A percentile compares a stretch with the other conserved stretches of the same genome.
phyloP scores from a whole-genome alignment of 495 filamentous ascomycete species.

The Haplographium delicatum region DNA sequence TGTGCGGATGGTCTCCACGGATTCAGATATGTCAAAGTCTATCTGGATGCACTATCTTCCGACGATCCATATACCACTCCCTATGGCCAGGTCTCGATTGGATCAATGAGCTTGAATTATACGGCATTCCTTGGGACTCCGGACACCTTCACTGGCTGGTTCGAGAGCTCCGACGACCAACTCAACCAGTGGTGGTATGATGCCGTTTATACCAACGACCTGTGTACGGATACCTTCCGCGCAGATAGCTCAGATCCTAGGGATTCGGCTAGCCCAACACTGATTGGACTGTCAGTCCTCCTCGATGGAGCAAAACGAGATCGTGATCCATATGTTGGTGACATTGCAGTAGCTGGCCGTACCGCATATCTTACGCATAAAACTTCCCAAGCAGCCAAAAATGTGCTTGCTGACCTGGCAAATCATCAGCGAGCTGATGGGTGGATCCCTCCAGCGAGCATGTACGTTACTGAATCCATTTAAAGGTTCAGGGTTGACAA shows the following conservation, averaged over 20 bases:
- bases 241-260: slow-evolving; percentile 34
- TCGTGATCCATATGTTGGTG: slow-evolving; percentile 44
- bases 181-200: slow-evolving; percentile 47
- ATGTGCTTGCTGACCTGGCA: slow-evolving; percentile 40
- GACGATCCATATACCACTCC: slow-evolving; percentile 38
- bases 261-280: slow-evolving; percentile 30
- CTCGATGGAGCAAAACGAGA: slow-evolving; percentile 45
- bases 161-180: slow-evolving; percentile 40
- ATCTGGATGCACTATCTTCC: slow-evolving; percentile 32
- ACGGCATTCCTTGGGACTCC: slow-evolving; percentile 38
- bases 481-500: background rate
- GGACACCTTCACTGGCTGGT: slow-evolving; percentile 41
- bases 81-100: slow-evolving; percentile 33
- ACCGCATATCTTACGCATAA: slow-evolving; percentile 42
- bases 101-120: slow-evolving; percentile 33
- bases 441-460: slow-evolving; percentile 48
- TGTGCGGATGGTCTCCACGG: slow-evolving; percentile 45
- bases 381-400: slow-evolving; percentile 30
- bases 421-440: slow-evolving; percentile 41
- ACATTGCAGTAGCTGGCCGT: slow-evolving; percentile 37
- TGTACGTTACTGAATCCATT: slow-evolving; percentile 22
- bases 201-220: slow-evolving; percentile 41
- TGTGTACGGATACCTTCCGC: slow-evolving; percentile 35
- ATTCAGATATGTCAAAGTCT: slow-evolving; percentile 43
- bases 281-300: slow-evolving; percentile 37